Base-by-base conservation (phyloP, 140 eudicot species). In the Ambrosia hybrid region DNA sequence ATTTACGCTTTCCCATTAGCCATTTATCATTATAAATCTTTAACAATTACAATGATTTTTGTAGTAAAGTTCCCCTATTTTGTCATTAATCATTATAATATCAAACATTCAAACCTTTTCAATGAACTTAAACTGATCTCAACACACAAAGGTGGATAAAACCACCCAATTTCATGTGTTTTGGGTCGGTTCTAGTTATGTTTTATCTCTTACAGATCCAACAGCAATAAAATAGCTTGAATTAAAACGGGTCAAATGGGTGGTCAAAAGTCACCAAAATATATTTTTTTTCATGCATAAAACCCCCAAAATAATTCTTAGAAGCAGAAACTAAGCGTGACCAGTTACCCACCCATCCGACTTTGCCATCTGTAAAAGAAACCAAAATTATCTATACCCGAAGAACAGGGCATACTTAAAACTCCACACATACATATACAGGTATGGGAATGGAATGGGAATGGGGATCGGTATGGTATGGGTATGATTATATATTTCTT, bases 31-130 rank as follows among this genome's bases (percentile, higher is more conserved):
- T n/a, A n/a, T n/a, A n/a, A n/a, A 57, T 39, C 41, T 15, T 11
- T 55, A 8, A 78, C 71, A 46, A 57, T 38, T 49, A 65, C 55
- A 46, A 41, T 59, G 37, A 70, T 45, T 17, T 41, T 1, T 3
- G 17, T 10, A 57, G 9, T 56, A 3, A 5, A 3, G 16, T 26
- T 15, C 38, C 16, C 34, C n/a, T n/a, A n/a, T 51, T 68, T 51
- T 13, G 12, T 36, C 39, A 36, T 36, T 3, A 36, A 36, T 5
- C n/a, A 51, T 51, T 49, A 67, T 48, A 45, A n/a, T n/a, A 21
- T 52, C 51, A 37, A 34, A 51, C 62, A n/a, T n/a, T n/a, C n/a
- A n/a, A n/a, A n/a, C n/a, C n/a, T 68, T 68, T 26, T 51, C 48
- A 68, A 4, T 68, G 62, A 52, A 51, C 43, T 1, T 38, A 6